A percentile compares a stretch with the other conserved stretches of the same genome.
These are phyloP conservation scores for Mortierella sp. DNA, from an alignment of 371 early-diverging fungal species.

Conservation along the genomic window DNA sequence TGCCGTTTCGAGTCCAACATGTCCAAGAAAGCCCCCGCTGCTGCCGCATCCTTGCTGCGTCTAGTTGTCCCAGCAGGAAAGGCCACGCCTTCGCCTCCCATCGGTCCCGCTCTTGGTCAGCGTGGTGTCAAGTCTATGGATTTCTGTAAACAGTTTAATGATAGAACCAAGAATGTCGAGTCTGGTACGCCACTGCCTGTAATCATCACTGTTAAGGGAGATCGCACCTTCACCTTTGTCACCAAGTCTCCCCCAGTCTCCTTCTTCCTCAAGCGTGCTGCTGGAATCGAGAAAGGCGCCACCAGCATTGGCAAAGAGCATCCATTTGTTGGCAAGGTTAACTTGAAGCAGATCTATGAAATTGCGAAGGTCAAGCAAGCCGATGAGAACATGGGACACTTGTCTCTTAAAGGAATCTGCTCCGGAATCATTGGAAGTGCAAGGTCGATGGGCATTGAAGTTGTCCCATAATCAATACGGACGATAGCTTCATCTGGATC, in stretches of 20 bases:
- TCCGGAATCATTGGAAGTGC: constrained; percentile 86
- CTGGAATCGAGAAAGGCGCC: constrained; percentile 92
- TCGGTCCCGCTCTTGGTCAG: constrained; percentile 97
- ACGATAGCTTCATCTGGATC: constrained; percentile 17
- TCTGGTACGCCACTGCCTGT: constrained; percentile 89
- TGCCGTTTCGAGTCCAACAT: constrained; percentile 17
- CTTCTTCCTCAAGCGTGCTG: constrained; percentile 91
- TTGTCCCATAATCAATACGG: constrained; percentile 70
- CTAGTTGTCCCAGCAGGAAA: constrained; percentile 87
- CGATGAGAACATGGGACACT: constrained; percentile 84
- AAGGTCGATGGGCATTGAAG: constrained; percentile 87
- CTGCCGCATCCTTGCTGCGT: constrained; percentile 52
- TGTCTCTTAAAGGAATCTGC: constrained; percentile 79
- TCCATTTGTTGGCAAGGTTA: constrained; percentile 77
- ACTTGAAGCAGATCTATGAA: constrained; percentile 94
- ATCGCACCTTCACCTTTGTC: constrained; percentile 91
- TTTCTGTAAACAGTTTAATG: constrained; percentile 98
- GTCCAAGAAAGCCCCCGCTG: constrained; percentile 58
- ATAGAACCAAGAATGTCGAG: constrained; percentile 90
- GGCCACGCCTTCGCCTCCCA: constrained; percentile 96
- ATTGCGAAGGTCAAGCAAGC: constrained; percentile 92
- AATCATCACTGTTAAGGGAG: constrained; percentile 89
- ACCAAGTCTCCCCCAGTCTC: constrained; percentile 92
- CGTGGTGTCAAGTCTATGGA: constrained; percentile 98
- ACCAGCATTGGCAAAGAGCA: constrained; percentile 80